These are phyloP conservation scores for Paracorniculantispora psalliotae DNA, from an alignment of 2,329 filamentous ascomycete species.

Conservation along the genomic window DNA sequence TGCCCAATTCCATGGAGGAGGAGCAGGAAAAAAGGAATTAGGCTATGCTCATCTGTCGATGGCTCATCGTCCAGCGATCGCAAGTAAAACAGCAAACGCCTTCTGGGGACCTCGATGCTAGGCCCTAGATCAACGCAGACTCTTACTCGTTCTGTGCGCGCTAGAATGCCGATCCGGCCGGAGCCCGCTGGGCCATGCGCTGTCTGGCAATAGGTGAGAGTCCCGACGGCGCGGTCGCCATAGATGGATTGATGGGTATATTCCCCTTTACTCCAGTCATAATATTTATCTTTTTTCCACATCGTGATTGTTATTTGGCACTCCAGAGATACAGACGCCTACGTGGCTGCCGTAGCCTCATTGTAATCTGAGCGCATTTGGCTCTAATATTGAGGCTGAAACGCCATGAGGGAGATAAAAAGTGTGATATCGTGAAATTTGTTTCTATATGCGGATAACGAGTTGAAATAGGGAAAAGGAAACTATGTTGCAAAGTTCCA, in stretches of 20 bases:
- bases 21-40: too few relatives aligned
- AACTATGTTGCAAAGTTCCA: conserved; percentile 29
- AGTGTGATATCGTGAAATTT: background rate
- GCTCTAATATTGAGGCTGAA: background rate
- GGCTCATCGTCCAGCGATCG: background rate
- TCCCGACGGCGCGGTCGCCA: background rate
- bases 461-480: background rate
- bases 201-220: background rate
- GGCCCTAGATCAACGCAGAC: background rate
- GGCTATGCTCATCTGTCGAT: background rate
- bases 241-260: too few relatives aligned
- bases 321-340: background rate
- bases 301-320: too few relatives aligned
- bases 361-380: background rate
- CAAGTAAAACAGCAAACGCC: background rate
- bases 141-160: background rate
- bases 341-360: background rate
- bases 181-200: background rate
- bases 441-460: background rate
- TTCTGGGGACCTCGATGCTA: background rate
- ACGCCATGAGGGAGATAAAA: background rate
- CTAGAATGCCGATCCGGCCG: background rate
- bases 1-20: background rate
- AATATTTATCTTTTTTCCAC: too few relatives aligned
- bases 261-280: too few relatives aligned